Conservation (phyloP, 2,329 filamentous ascomycete genomes). For the Trichoderma simmonsii region DNA sequence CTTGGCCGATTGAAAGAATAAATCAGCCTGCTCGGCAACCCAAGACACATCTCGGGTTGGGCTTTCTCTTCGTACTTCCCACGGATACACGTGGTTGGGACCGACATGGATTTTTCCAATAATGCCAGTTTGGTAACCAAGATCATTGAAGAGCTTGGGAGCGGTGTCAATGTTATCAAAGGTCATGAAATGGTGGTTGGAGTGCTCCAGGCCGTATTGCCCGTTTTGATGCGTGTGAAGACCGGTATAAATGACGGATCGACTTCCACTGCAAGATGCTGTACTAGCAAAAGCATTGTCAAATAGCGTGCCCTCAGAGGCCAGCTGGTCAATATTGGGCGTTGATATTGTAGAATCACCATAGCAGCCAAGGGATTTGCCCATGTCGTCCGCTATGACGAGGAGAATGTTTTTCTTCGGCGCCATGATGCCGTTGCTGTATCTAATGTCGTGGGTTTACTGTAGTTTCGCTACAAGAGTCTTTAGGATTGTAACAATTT, state of each 20-base stretch:
- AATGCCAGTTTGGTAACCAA: background rate
- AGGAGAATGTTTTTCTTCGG: constrained; percentile 1
- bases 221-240: constrained; percentile 10
- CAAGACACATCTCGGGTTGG: constrained; percentile 5
- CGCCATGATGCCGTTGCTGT: background rate
- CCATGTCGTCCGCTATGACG: constrained; percentile 3
- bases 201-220: constrained; percentile 2
- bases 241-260: constrained; percentile 1
- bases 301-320: background rate
- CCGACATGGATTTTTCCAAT: constrained; percentile 8
- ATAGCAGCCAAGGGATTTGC: constrained; percentile 10
- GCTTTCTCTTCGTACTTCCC: constrained; percentile 4
- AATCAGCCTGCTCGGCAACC: background rate
- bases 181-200: constrained; percentile 8
- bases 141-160: background rate
- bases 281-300: constrained; percentile 7
- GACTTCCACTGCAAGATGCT: constrained; percentile 5
- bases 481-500: background rate
- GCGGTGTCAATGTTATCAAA: constrained; percentile 5
- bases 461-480: background rate
- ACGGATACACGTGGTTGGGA: constrained; percentile 1
- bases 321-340: background rate
- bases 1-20: background rate
- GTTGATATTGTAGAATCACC: constrained; percentile 1
- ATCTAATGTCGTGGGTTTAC: background rate